Evolutionary conservation across 768 basidiomycete species (phyloP).

Genomic region (Pulveroboletus sp.): DNA sequence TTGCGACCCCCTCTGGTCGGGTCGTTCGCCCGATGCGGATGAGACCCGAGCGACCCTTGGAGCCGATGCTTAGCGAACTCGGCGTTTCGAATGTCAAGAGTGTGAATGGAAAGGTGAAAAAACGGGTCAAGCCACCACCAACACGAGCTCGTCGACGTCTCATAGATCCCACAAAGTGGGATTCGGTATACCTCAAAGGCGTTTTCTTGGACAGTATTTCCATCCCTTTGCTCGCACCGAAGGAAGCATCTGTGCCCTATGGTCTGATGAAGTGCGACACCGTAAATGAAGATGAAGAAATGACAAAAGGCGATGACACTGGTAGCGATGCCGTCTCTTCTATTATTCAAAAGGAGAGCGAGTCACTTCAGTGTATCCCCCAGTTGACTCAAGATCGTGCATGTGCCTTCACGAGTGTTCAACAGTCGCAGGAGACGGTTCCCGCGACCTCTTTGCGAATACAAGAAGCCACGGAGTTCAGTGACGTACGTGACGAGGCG

Average conservation of each 20-base stretch:
- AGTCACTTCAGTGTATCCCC: background rate
- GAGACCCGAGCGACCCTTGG: slow-evolving; percentile 62
- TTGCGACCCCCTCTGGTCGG: slow-evolving; percentile 59
- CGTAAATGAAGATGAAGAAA: background rate
- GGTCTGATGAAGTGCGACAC: background rate
- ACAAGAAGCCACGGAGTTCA: background rate
- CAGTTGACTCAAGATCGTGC: background rate
- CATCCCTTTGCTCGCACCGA: background rate
- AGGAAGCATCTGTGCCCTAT: background rate
- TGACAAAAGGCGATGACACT: background rate
- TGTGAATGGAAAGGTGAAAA: slow-evolving; percentile 36
- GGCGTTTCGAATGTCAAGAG: slow-evolving; percentile 4
- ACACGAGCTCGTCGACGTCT: slow-evolving; percentile 54
- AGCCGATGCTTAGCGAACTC: slow-evolving; percentile 13
- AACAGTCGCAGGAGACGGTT: background rate
- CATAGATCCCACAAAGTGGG: slow-evolving; percentile 73
- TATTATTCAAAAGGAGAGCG: background rate
- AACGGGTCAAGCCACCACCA: slow-evolving; percentile 45
- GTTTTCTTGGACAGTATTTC: slow-evolving; percentile 49
- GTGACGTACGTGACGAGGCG: slow-evolving; percentile 13
- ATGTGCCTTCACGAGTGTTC: background rate
- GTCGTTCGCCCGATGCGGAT: slow-evolving; percentile 64
- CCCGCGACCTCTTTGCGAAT: background rate
- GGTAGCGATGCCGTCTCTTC: background rate
- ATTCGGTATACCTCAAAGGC: slow-evolving; percentile 65